phyloP scores from a whole-genome alignment of 1,284 basidiomycete genomes.

The Austroboletus novae-zelandiae region DNA sequence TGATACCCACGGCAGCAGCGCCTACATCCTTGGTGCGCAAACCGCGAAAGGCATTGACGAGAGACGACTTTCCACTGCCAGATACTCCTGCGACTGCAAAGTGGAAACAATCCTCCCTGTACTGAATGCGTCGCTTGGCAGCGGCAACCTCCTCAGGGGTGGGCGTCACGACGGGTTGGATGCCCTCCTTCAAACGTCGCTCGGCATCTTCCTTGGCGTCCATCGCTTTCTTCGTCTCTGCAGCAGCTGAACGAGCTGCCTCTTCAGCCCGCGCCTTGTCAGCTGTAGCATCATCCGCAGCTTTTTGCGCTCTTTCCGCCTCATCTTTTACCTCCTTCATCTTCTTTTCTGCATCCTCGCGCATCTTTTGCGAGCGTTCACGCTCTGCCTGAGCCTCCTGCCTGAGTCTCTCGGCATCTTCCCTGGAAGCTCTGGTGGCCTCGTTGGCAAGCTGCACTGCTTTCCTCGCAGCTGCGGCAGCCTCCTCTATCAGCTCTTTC shows the following conservation, averaged over 20 bases:
- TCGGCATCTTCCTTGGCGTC: conserved; percentile 22
- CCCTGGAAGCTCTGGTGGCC: conserved; percentile 23
- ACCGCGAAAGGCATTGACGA: conserved; percentile 36
- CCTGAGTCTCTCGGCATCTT: conserved; percentile 23
- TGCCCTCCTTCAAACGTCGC: conserved; percentile 24
- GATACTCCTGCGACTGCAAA: conserved; percentile 34
- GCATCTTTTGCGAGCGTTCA: too few species aligned
- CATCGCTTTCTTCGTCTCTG: conserved; percentile 24
- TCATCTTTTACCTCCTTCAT: conserved; percentile 22
- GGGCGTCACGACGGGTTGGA: conserved; percentile 32
- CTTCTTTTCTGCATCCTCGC: too few species aligned
- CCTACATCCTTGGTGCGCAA: conserved; percentile 21
- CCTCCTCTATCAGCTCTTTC: background rate
- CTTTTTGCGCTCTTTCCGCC: conserved; percentile 16
- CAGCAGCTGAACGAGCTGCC: conserved; percentile 20
- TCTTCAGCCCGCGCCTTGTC: conserved; percentile 20
- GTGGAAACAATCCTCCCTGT: conserved; percentile 24
- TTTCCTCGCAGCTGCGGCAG: background rate
- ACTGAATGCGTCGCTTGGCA: conserved; percentile 25
- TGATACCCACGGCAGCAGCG: conserved; percentile 33
- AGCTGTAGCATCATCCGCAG: conserved; percentile 23
- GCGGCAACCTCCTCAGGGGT: conserved; percentile 22
- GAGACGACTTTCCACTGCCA: conserved; percentile 37
- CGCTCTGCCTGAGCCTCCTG: background rate
- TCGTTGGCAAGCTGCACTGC: conserved; percentile 5